These are phyloP conservation scores for Vanrija sp. DNA, from an alignment of 1,284 basidiomycete species.

Conservation along the genomic window DNA sequence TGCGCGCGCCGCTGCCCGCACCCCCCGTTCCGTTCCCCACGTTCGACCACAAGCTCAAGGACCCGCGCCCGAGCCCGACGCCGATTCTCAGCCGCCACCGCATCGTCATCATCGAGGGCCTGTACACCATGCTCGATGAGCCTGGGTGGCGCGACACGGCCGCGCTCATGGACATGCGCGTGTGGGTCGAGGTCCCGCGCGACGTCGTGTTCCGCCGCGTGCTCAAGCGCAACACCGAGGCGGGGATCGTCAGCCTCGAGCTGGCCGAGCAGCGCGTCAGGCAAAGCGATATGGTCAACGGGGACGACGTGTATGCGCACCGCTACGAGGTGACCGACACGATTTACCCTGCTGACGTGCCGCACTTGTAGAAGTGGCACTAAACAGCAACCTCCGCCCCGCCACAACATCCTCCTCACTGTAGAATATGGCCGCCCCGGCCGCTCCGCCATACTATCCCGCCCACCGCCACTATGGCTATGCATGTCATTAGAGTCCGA, in stretches of 20 bases:
- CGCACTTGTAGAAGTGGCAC: background rate
- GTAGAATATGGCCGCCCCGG: no score
- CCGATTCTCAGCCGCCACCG: constrained; percentile 62
- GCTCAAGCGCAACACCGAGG: constrained; percentile 51
- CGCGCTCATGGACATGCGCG: constrained; percentile 67
- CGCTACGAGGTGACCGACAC: constrained; percentile 19
- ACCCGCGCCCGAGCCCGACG: constrained; percentile 52
- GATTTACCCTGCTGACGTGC: constrained; percentile 8
- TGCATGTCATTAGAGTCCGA: no score
- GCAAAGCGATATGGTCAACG: constrained; percentile 24
- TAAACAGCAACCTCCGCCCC: no score
- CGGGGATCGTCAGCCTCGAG: constrained; percentile 28
- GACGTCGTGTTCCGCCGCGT: constrained; percentile 63
- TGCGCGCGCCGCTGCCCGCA: constrained; percentile 54
- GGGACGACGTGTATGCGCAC: constrained; percentile 19
- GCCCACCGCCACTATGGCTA: no score
- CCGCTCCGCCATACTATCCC: no score
- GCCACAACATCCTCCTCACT: no score
- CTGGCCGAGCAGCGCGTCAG: constrained; percentile 8
- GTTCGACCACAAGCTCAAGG: constrained; percentile 54
- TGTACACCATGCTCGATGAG: constrained; percentile 70
- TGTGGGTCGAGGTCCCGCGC: constrained; percentile 66
- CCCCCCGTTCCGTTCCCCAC: constrained; percentile 38
- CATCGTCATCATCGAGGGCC: constrained; percentile 76
- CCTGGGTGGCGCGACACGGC: constrained; percentile 70